Percentiles rank a stretch among this genome's conserved stretches.
phyloP scores from a whole-genome alignment of 352 stramenopile species.

The Pythium guiyangense region DNA sequence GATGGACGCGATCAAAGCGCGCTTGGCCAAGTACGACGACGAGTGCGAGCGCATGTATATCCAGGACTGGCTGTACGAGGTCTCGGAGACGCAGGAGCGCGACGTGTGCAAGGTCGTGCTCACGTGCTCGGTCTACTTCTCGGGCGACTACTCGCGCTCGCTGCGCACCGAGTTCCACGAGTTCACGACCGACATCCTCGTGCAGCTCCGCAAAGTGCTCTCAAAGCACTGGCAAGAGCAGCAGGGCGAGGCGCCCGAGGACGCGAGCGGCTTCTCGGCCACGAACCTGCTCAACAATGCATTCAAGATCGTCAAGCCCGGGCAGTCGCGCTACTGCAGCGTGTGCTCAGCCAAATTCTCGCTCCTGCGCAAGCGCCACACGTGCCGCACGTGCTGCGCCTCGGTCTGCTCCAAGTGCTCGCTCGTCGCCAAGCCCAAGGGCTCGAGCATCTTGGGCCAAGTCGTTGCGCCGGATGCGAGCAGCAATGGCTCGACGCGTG shows the following conservation, averaged over 20 bases:
- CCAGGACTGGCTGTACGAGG: constrained; percentile 68
- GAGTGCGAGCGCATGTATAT: constrained; percentile 50
- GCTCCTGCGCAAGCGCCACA: constrained; percentile 55
- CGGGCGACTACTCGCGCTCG: constrained; percentile 21
- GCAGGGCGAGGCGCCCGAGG: constrained; percentile 9
- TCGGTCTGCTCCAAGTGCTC: constrained; percentile 59
- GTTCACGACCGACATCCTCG: constrained; percentile 51
- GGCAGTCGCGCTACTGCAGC: constrained; percentile 34
- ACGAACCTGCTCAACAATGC: constrained; percentile 23
- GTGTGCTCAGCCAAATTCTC: constrained; percentile 62
- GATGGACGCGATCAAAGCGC: constrained; percentile 33
- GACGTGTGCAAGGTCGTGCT: constrained; percentile 66
- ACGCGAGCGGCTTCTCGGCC: constrained; percentile 11
- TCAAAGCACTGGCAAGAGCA: constrained; percentile 53
- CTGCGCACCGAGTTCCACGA: constrained; percentile 53
- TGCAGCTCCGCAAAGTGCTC: constrained; percentile 45
- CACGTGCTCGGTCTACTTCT: constrained; percentile 55
- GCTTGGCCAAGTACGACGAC: constrained; percentile 37
- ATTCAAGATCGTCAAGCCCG: constrained; percentile 7
- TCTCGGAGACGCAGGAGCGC: constrained; percentile 50
- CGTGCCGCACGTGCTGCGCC: constrained; percentile 44
- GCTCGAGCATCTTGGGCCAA: constrained; percentile 1
- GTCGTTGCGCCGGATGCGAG: not conserved
- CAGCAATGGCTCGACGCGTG: constrained; percentile 4
- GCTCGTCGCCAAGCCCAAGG: constrained; percentile 11